Base-by-base conservation (phyloP, 2,329 filamentous ascomycete genomes). In the Penicillium sp. region DNA sequence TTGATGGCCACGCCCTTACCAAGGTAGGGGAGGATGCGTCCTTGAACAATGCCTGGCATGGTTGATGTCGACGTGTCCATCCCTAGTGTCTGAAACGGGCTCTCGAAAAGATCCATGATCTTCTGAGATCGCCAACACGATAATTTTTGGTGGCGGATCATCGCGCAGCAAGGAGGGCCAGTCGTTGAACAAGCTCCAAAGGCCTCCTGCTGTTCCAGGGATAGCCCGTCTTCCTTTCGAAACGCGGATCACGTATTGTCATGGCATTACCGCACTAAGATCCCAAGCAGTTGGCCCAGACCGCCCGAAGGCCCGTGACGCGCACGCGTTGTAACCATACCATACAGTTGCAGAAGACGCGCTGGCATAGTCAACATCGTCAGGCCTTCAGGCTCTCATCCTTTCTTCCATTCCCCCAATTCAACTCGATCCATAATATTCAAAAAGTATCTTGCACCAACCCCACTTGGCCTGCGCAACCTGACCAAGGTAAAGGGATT, bases 321-420 rank as follows among this genome's bases (percentile, higher is more conserved):
- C 68, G 70, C 60, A 51, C 59, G 64, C 63, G 62, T 60, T 9
- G n/a, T 64, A 66, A 74, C 73, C 64, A 72, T 75, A 75, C 71
- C 55, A 66, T 63, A 73, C 69, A 38, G 61, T 26, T 61, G 59
- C 35, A 38, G 35, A n/a, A 54, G 41, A 35, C 56, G 56, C 56
- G 61, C 62, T 41, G 35, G 11, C 35, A 50, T 50, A 64, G 60
- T 63, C 66, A 68, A 65, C 66, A 66, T 62, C 68, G 41, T 56
- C 64, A 64, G 64, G 56, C 63, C 30, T 41, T 56, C 65, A 62
- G 57, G 57, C 57, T 56, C 52, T 56, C 59, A 38, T 57, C 56
- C 60, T 60, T 65, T 59, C 56, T 65, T 55, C 50, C 66, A 66
- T 67, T 64, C 63, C 58, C 58, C 66, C 61, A 56, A 58, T 60